Base-by-base conservation (phyloP, 176 grass and related monocot genomes). In the Dendrocalamus sinicus region DNA sequence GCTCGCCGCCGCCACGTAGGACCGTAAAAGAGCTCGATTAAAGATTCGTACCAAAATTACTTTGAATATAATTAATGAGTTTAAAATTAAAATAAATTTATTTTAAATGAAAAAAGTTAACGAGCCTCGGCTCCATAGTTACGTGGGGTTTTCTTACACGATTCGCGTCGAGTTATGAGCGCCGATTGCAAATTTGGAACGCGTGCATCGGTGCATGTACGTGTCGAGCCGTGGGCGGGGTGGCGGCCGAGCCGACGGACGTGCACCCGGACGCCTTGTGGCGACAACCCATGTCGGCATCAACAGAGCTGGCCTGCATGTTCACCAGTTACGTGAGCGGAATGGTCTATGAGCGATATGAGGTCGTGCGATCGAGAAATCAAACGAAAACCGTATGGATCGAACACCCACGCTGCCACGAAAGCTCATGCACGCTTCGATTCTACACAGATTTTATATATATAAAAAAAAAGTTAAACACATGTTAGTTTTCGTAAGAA, bases 1-100 rank as follows among this genome's bases (percentile, higher is more conserved):
- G 66, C 35, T 51, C 41, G 19, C 32, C 52, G 67, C 39, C 80
- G 32, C 32, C 32, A 32, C 32, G 32, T 32, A 32, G 32, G 2
- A 3, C 32, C 3, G 2, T 2, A 3, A 3, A 32, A 32, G 3
- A 0, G 3, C 2, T 2, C 0, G 0, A 2, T 3, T 3, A 3
- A 32, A 32, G 32, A 32, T 3, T 32, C 2, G 2, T 3, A 32
- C 3, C 3, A 32, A 32, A 32, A 32, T 32, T 32, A 32, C 0
- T 32, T 32, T 32, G 32, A 32, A 32, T 32, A 32, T 32, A 32
- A 32, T 32, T 32, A 32, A 32, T 32, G 0, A 32, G 32, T 32
- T 32, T 32, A 32, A 32, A 32, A 32, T 32, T 32, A 32, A 32
- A 32, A 32, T 32, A 30, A 30, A 30, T 30, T 30, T 30, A 30